Conservation (phyloP, 192 early-diverging fungal genomes). For the Rhizophagus sp. region DNA sequence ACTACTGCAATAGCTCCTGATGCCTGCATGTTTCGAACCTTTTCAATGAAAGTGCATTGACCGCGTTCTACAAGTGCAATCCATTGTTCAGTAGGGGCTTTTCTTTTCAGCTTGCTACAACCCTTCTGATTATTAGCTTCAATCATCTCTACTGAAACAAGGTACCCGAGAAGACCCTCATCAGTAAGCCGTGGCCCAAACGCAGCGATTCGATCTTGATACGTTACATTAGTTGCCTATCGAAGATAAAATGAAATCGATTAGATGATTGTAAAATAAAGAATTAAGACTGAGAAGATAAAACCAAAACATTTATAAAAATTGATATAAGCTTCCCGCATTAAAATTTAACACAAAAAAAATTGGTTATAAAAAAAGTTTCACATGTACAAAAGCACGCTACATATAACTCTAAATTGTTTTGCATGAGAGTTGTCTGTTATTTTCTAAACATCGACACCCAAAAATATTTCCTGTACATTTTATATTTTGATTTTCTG, state of each 20-base stretch:
- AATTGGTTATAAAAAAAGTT: too few species aligned
- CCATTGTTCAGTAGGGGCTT: conserved; percentile 57
- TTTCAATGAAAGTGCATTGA: conserved; percentile 85
- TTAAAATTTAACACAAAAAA: too few species aligned
- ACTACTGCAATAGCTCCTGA: conserved; percentile 83
- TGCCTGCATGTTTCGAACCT: conserved; percentile 88
- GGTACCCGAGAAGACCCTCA: conserved; percentile 67
- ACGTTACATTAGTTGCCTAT: conserved; percentile 58
- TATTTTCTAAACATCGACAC: too few species aligned
- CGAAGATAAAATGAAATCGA: neutral
- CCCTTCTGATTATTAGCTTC: conserved; percentile 59
- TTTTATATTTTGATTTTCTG: neutral
- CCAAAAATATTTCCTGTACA: neutral
- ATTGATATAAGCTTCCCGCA: too few species aligned
- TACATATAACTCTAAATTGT: too few species aligned
- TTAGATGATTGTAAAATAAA: neutral
- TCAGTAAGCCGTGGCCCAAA: conserved; percentile 81
- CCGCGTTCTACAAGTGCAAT: conserved; percentile 89
- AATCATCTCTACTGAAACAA: conserved; percentile 60
- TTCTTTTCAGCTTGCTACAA: conserved; percentile 49
- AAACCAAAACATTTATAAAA: neutral
- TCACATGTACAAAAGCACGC: too few species aligned
- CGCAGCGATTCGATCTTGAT: conserved; percentile 73
- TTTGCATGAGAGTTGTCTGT: neutral
- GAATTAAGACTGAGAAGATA: neutral